phyloP scores from a whole-genome alignment of 73 alveolate genomes.

The Loxodes magnus region DNA sequence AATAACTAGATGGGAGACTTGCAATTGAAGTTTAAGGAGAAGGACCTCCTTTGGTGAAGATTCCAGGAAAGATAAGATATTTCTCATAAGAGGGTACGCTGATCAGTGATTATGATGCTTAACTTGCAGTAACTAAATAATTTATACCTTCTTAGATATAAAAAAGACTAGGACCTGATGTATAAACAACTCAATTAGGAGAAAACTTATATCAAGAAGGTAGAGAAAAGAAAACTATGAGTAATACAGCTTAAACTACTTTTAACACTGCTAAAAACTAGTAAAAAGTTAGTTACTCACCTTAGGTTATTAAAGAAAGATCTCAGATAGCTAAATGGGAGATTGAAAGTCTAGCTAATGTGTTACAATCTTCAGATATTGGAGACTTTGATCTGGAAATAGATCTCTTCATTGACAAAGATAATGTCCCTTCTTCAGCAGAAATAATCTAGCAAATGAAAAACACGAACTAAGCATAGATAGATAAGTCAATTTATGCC shows the following conservation, averaged over 20 bases:
- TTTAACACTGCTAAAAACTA: not conserved
- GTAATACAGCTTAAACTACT: not conserved
- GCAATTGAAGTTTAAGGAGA: slow-evolving; percentile 25
- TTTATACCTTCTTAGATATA: not conserved
- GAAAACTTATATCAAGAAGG: not conserved
- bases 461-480: too few species aligned
- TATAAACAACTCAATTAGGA: not conserved
- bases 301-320: not conserved
- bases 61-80: slow-evolving; percentile 38
- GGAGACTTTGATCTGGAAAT: too few species aligned
- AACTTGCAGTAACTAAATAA: not conserved
- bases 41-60: slow-evolving; percentile 28
- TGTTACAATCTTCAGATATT: not conserved
- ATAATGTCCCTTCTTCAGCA: too few species aligned
- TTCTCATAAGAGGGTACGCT: not conserved
- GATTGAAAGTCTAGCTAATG: slow-evolving; percentile 3
- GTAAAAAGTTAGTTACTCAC: not conserved
- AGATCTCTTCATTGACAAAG: too few species aligned
- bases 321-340: slow-evolving; percentile 6
- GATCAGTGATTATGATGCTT: not conserved
- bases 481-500: too few species aligned
- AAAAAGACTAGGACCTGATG: not conserved
- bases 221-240: too few species aligned
- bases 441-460: too few species aligned
- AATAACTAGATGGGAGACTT: slow-evolving; percentile 50